Evolutionary conservation across 2,329 filamentous ascomycete genomes (phyloP), one percentile per base, ranked within the genome.

Genomic region (Dryadomyces quercivorus): DNA sequence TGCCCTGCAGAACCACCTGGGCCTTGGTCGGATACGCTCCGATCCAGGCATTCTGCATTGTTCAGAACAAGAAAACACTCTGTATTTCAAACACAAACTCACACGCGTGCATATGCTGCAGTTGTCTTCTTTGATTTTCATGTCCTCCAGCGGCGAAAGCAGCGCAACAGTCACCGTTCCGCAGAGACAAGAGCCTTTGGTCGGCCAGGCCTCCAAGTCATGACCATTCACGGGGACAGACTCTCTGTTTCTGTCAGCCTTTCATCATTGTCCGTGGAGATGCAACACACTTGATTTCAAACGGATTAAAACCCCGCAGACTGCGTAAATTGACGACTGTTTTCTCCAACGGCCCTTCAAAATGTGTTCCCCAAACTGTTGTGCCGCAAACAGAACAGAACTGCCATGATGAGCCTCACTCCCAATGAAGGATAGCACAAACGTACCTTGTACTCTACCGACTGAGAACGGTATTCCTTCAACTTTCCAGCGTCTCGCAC

Each of bases 71-170:
- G 15, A 10, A 34, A 45, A 2, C 10, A n/a, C n/a, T n/a, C n/a
- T n/a, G n/a, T n/a, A 13, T 16, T 16, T 8, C 15, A 46, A 20
- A 31, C 4, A n/a, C 15, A 38, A 2, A 49, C 50, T n/a, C 34
- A 51, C 53, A n/a, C 56, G 21, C 13, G 56, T 48, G 52, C 57
- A 59, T 22, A 59, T 56, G 50, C 57, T 59, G 56, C 57, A 59
- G 52, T 59, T 59, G 56, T 59, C 57, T 21, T 57, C 54, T 34
- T 57, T 57, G 22, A 56, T n/a, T 0, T 44, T 9, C 54, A 59
- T 51, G 10, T 50, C 46, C 1, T 21, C 8, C n/a, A 57, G 40
- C 2, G 56, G 54, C 5, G 21, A 43, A 16, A 55, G 50, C 13
- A 59, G 47, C 40, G 54, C 44, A 31, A 57, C 56, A n/a, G 52